Conservation (phyloP, 306 rosid genomes). For the Hippophae tibetana region DNA sequence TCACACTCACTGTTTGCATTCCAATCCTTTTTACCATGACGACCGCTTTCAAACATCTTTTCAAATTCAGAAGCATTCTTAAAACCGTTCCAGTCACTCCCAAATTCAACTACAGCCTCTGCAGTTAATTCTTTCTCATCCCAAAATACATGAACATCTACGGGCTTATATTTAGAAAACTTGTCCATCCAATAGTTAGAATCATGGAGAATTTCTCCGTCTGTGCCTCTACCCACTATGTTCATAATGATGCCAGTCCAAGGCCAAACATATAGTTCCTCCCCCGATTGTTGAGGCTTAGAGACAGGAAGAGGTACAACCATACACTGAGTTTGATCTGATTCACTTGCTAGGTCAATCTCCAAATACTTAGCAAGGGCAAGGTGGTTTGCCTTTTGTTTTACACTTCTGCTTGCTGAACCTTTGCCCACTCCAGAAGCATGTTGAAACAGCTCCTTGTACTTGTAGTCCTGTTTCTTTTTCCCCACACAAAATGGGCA, state of each 20-base stretch:
- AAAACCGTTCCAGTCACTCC: slow-evolving; percentile 72
- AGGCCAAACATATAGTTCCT: slow-evolving; percentile 77
- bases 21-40: slow-evolving; percentile 59
- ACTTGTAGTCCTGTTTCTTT: slow-evolving; percentile 88
- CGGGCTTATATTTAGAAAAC: slow-evolving; percentile 48
- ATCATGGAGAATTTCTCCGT: slow-evolving; percentile 21
- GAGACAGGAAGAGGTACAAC: slow-evolving; percentile 24
- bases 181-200: slow-evolving; percentile 52
- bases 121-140: slow-evolving; percentile 25
- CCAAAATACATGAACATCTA: slow-evolving; percentile 30
- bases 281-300: slow-evolving; percentile 28
- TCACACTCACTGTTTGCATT: slow-evolving; percentile 25
- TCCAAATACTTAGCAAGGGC: slow-evolving; percentile 74
- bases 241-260: slow-evolving; percentile 80
- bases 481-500: slow-evolving; percentile 95
- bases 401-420: slow-evolving; percentile 71
- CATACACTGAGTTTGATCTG: slow-evolving; percentile 36
- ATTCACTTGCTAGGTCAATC: slow-evolving; percentile 52
- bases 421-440: slow-evolving; percentile 95
- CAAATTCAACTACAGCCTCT: slow-evolving; percentile 50
- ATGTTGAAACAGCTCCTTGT: slow-evolving; percentile 73
- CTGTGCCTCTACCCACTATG: slow-evolving; percentile 27
- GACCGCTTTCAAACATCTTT: slow-evolving; percentile 44
- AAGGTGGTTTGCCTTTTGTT: slow-evolving; percentile 84
- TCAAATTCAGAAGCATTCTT: slow-evolving; percentile 65